phyloP scores from a whole-genome alignment of 164 flowering plant species.

The Euptelea pleiosperma region DNA sequence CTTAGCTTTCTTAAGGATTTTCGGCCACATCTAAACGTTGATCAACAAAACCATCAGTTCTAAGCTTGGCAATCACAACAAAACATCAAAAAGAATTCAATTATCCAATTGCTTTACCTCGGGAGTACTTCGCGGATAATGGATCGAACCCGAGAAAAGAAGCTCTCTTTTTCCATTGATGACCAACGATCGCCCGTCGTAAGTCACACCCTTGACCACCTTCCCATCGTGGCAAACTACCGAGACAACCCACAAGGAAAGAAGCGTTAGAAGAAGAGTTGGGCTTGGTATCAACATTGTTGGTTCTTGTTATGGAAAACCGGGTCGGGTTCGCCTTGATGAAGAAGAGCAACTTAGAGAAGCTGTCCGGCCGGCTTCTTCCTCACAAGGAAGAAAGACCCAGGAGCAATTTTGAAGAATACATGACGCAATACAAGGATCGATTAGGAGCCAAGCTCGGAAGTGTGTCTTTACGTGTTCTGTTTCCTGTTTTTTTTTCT shows the following conservation, averaged over 20 bases:
- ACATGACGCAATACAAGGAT: too few relatives aligned
- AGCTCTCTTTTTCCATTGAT: conserved; percentile 31
- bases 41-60: background rate
- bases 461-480: background rate
- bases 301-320: too few relatives aligned
- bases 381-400: background rate
- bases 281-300: conserved; percentile 5
- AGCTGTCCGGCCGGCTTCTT: too few relatives aligned
- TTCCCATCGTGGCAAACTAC: conserved; percentile 10
- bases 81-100: background rate
- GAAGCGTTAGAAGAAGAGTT: conserved; percentile 4
- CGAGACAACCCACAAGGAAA: conserved; percentile 15
- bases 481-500: conserved; percentile 11
- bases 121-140: conserved; percentile 26
- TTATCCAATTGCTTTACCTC: conserved; percentile 9
- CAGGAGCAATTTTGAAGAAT: conserved; percentile 3
- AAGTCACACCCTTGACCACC: conserved; percentile 13
- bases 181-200: conserved; percentile 27
- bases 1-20: conserved; percentile 39
- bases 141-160: conserved; percentile 33
- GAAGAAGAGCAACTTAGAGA: too few relatives aligned
- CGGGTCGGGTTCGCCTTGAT: too few relatives aligned
- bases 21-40: conserved; percentile 41
- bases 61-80: too few relatives aligned
- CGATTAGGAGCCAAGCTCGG: conserved; percentile 2